Conservation (phyloP, 495 filamentous ascomycete genomes). For the Margaritispora aquatica region DNA sequence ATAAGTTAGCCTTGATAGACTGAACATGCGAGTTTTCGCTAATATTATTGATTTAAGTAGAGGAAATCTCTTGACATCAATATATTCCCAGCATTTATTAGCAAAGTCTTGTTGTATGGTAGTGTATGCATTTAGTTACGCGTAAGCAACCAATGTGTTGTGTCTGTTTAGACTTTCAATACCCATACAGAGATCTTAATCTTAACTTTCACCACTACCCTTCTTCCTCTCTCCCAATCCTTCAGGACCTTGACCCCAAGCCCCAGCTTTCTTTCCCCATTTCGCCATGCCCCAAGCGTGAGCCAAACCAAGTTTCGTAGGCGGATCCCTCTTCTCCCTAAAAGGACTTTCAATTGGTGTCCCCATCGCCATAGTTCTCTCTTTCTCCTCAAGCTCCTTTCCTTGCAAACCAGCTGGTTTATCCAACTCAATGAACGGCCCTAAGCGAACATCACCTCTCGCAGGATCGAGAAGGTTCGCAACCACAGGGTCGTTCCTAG, state of each 20-base stretch:
- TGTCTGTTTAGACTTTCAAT: neutral
- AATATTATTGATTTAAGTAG: no score
- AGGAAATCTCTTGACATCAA: no score
- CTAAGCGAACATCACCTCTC: conserved; percentile 30
- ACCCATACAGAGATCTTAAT: neutral
- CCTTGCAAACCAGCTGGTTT: conserved; percentile 32
- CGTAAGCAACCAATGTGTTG: neutral
- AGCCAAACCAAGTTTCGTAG: conserved; percentile 39
- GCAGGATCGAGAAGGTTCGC: conserved; percentile 3
- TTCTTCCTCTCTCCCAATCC: conserved; percentile 22
- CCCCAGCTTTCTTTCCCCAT: conserved; percentile 48
- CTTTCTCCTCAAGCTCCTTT: conserved; percentile 12
- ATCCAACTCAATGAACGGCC: conserved; percentile 32
- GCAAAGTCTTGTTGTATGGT: no score
- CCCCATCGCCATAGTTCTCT: neutral
- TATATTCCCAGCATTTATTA: no score
- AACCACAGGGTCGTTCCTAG: conserved; percentile 20
- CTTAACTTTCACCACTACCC: conserved; percentile 13
- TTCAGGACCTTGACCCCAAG: conserved; percentile 40
- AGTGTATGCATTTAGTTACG: neutral
- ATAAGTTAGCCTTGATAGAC: no score
- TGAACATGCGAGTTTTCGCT: no score
- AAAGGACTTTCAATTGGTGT: conserved; percentile 25
- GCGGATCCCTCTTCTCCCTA: conserved; percentile 33
- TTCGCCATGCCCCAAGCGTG: conserved; percentile 48